Evolutionary conservation across 805 yeast species (phyloP).

Genomic region (Ascoidea asiatica): DNA sequence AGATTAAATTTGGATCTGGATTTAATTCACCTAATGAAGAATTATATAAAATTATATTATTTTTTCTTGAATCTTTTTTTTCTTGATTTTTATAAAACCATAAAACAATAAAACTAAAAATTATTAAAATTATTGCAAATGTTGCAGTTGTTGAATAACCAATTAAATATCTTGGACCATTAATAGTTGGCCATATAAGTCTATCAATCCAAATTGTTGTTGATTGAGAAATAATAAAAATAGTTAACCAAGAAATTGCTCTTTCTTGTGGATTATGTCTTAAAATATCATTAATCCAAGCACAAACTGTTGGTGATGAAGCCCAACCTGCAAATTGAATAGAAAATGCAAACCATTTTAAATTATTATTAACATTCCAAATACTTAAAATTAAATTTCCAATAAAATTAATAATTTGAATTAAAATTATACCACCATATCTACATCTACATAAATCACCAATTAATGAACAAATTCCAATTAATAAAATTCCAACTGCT

Average conservation of each 20-base stretch:
- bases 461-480: constrained; percentile 9
- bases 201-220: constrained; percentile 41
- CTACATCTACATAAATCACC: constrained; percentile 41
- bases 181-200: constrained; percentile 35
- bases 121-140: constrained; percentile 28
- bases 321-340: constrained; percentile 47
- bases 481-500: constrained; percentile 33
- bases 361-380: constrained; percentile 39
- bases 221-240: constrained; percentile 39
- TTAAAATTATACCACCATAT: constrained; percentile 37
- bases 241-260: constrained; percentile 34
- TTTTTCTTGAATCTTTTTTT: constrained; percentile 26
- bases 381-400: constrained; percentile 40
- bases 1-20: too few relatives aligned
- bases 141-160: constrained; percentile 41
- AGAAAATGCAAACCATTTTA: constrained; percentile 49
- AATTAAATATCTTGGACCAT: constrained; percentile 39
- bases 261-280: constrained; percentile 39
- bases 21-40: constrained; percentile 18
- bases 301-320: constrained; percentile 43
- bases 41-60: constrained; percentile 36
- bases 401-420: constrained; percentile 37
- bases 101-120: constrained; percentile 38
- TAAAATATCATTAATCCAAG: constrained; percentile 47
- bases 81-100: constrained; percentile 43